phyloP scores from a whole-genome alignment of 495 filamentous ascomycete species.

The Astrocystis sublimbata region DNA sequence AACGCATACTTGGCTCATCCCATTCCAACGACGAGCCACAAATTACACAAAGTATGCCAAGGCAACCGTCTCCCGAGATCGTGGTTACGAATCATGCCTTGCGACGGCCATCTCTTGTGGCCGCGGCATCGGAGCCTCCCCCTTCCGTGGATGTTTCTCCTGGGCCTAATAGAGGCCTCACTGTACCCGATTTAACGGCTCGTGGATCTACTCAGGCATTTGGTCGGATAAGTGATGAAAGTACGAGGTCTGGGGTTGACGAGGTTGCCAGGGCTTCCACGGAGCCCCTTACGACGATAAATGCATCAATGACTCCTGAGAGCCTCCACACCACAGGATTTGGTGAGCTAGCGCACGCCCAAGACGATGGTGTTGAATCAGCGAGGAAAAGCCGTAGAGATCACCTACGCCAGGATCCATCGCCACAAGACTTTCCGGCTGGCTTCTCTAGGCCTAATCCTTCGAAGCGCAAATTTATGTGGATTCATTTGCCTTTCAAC shows the following conservation, averaged over 20 bases:
- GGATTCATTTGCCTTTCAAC: slow-evolving; percentile 68
- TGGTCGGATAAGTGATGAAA: slow-evolving; percentile 29
- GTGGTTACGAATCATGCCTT: slow-evolving; percentile 36
- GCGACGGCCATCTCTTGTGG: slow-evolving; percentile 24
- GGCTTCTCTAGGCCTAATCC: slow-evolving; percentile 45
- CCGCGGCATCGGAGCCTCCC: slow-evolving; percentile 26
- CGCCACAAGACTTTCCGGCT: slow-evolving; percentile 30
- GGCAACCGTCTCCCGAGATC: slow-evolving; percentile 36
- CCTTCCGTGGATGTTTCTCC: slow-evolving; percentile 9
- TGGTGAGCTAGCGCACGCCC: slow-evolving; percentile 4
- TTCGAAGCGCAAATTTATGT: slow-evolving; percentile 53
- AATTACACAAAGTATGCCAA: slow-evolving; percentile 1
- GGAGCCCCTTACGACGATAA: slow-evolving; percentile 26
- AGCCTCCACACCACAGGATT: slow-evolving; percentile 3
- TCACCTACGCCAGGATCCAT: slow-evolving; percentile 7
- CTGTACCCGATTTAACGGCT: slow-evolving; percentile 29
- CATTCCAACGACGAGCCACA: slow-evolving; percentile 14
- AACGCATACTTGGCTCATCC: slow-evolving; percentile 23
- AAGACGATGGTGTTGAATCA: neutral
- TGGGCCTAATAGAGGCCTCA: slow-evolving; percentile 27
- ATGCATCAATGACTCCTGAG: slow-evolving; percentile 16
- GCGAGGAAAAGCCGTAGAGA: neutral
- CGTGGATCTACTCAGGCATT: slow-evolving; percentile 29
- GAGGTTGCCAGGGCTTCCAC: slow-evolving; percentile 30
- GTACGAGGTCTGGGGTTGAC: neutral